Percentiles rank a stretch among this genome's conserved stretches.
Conservation (phyloP, 805 yeast species). For the Lipomyces yamanashiensis region DNA sequence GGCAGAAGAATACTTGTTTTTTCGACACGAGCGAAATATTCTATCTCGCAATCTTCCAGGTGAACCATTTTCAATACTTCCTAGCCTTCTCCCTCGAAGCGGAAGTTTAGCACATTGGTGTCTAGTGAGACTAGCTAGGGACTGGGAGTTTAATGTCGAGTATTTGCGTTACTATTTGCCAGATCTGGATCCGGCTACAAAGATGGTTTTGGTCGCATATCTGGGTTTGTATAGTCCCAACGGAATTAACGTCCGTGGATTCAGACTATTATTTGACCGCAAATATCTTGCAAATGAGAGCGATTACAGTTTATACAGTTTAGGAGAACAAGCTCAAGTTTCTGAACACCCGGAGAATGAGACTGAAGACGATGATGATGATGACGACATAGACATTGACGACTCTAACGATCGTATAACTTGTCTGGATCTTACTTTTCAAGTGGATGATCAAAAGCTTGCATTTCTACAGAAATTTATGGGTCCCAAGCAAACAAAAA, state of each 20-base stretch:
- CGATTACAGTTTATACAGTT: background rate
- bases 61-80: constrained; percentile 21
- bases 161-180: constrained; percentile 30
- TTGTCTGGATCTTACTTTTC: constrained; percentile 31
- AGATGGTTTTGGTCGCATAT: constrained; percentile 33
- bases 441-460: constrained; percentile 28
- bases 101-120: constrained; percentile 33
- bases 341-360: background rate
- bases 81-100: constrained; percentile 24
- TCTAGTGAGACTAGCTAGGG: constrained; percentile 25
- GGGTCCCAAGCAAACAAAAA: constrained; percentile 75
- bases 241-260: constrained; percentile 24
- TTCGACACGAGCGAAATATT: constrained; percentile 14
- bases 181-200: constrained; percentile 27
- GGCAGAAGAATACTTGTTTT: constrained; percentile 13
- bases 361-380: constrained; percentile 4
- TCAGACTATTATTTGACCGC: constrained; percentile 27
- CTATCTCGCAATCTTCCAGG: constrained; percentile 23
- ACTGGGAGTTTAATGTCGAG: constrained; percentile 34
- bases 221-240: constrained; percentile 29
- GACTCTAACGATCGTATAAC: constrained; percentile 31
- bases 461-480: constrained; percentile 43
- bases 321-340: background rate
- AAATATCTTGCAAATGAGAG: background rate
- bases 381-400: constrained; percentile 17